phyloP scores from a whole-genome alignment of 2,329 filamentous ascomycete species.

The Aureobasidium sp. region DNA sequence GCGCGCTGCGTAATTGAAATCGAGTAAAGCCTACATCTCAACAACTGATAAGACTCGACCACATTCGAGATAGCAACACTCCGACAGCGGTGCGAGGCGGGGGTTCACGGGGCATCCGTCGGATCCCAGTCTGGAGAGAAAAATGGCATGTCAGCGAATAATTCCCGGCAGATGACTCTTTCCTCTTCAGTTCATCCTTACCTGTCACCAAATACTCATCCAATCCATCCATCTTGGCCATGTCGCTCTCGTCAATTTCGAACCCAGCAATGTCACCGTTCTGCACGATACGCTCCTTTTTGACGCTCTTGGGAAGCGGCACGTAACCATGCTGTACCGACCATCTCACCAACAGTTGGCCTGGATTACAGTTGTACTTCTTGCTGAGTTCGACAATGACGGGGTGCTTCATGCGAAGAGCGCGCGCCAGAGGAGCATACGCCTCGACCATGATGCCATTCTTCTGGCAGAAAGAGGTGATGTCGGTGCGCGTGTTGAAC shows the following conservation, averaged over 20 bases:
- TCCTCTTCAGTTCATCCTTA: conserved; percentile 17
- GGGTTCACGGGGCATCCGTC: conserved; percentile 23
- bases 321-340: conserved; percentile 67
- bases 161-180: neutral
- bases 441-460: conserved; percentile 68
- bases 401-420: conserved; percentile 61
- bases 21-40: conserved; percentile 8
- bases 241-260: conserved; percentile 55
- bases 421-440: conserved; percentile 70
- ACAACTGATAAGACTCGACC: conserved; percentile 9
- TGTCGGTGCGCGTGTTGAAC: conserved; percentile 67
- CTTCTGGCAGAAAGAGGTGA: conserved; percentile 58
- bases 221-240: conserved; percentile 55
- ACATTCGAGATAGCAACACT: neutral
- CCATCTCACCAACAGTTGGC: conserved; percentile 73
- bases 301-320: conserved; percentile 66
- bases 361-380: conserved; percentile 64
- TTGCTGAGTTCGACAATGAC: conserved; percentile 54
- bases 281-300: conserved; percentile 54
- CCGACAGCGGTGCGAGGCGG: conserved; percentile 3
- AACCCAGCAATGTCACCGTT: conserved; percentile 58
- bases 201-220: conserved; percentile 70
- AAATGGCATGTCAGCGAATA: neutral
- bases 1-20: conserved; percentile 12
- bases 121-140: conserved; percentile 30